Percentiles rank a stretch among this genome's conserved stretches.
Evolutionary conservation across 495 filamentous ascomycete genomes (phyloP).

Genomic region (Aspergillus ostianus): DNA sequence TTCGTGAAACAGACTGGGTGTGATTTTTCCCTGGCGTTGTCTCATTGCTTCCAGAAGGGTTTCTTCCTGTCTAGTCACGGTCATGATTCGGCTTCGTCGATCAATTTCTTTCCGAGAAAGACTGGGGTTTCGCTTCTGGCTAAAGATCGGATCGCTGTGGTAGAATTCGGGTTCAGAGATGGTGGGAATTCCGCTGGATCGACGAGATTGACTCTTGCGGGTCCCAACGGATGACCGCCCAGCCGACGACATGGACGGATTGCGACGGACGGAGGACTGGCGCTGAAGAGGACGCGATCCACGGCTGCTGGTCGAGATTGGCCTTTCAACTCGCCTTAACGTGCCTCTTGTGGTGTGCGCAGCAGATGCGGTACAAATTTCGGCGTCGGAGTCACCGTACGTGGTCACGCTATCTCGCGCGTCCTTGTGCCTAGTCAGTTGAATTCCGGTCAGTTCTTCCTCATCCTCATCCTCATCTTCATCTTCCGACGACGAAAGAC

Average conservation of each 20-base stretch:
- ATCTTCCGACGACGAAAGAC: conserved; percentile 57
- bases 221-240: conserved; percentile 25
- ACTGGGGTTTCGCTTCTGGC: conserved; percentile 7
- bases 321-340: conserved; percentile 29
- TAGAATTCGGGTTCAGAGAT: conserved; percentile 34
- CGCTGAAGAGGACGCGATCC: conserved; percentile 26
- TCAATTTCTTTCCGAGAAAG: conserved; percentile 29
- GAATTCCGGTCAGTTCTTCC: conserved; percentile 13
- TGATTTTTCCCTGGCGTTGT: conserved; percentile 72
- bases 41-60: conserved; percentile 79
- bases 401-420: conserved; percentile 39
- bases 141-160: conserved; percentile 21
- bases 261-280: conserved; percentile 14
- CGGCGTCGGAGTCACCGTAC: conserved; percentile 38
- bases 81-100: conserved; percentile 68
- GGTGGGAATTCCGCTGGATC: conserved; percentile 35
- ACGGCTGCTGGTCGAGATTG: conserved; percentile 30
- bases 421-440: conserved; percentile 13
- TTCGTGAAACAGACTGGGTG: conserved; percentile 66
- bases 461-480: conserved; percentile 43
- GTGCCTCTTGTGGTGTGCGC: conserved; percentile 33
- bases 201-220: conserved; percentile 28
- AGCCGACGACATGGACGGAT: conserved; percentile 29
- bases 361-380: conserved; percentile 43
- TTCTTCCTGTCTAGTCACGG: conserved; percentile 83